phyloP scores from a whole-genome alignment of 768 basidiomycete species.

The Termitomyces sp. region DNA sequence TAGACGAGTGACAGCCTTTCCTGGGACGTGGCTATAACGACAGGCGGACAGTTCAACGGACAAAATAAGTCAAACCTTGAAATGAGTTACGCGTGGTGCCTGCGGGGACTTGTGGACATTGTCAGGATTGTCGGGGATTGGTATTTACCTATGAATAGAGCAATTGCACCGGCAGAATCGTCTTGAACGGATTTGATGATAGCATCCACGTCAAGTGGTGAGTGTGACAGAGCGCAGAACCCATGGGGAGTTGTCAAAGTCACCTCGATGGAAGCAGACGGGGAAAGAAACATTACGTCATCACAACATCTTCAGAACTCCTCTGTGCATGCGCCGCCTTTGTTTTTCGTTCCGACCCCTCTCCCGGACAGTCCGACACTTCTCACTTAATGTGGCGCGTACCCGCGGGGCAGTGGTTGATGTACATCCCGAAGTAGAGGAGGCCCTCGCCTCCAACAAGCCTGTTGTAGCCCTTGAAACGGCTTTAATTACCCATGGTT shows the following conservation, averaged over 20 bases:
- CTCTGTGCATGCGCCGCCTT: not conserved
- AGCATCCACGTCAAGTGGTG: slow-evolving; percentile 45
- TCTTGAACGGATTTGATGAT: slow-evolving; percentile 61
- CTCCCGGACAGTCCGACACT: not conserved
- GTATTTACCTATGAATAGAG: slow-evolving; percentile 61
- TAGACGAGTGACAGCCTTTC: slow-evolving; percentile 62
- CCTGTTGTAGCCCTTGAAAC: slow-evolving; percentile 91
- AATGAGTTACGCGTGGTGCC: slow-evolving; percentile 81
- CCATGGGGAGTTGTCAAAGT: slow-evolving; percentile 38
- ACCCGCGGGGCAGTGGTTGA: slow-evolving; percentile 42
- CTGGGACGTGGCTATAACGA: slow-evolving; percentile 25
- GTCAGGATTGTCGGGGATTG: not conserved
- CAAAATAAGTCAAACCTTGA: slow-evolving; percentile 43
- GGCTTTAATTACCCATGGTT: slow-evolving; percentile 88
- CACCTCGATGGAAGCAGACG: slow-evolving; percentile 37
- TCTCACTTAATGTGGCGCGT: slow-evolving; percentile 4
- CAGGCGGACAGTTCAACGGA: not conserved
- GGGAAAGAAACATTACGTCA: slow-evolving; percentile 9
- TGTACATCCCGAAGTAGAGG: slow-evolving; percentile 76
- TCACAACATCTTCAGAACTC: not conserved
- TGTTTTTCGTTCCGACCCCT: not conserved
- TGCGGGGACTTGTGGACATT: slow-evolving; percentile 11
- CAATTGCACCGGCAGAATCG: slow-evolving; percentile 64
- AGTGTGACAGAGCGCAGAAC: slow-evolving; percentile 52
- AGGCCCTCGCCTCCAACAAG: slow-evolving; percentile 58